phyloP scores from a whole-genome alignment of 805 yeast genomes.

The Isabelozyma heimii region DNA sequence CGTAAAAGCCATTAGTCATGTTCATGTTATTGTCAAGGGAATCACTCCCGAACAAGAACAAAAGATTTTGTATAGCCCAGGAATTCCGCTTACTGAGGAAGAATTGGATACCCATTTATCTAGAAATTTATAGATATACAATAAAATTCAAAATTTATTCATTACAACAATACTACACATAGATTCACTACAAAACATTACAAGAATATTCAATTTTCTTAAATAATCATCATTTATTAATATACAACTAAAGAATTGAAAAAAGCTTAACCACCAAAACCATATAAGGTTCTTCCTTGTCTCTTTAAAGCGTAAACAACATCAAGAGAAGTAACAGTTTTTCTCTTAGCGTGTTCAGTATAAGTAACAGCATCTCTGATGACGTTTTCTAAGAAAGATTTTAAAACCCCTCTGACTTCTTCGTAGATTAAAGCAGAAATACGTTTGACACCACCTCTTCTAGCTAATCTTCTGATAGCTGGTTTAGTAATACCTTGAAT shows the following conservation, averaged over 20 bases:
- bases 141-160: neutral
- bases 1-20: slow-evolving; percentile 62
- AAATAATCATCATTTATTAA: neutral
- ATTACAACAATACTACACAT: too few relatives aligned
- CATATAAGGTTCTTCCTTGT: slow-evolving; percentile 99
- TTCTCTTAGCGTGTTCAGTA: slow-evolving; percentile 99
- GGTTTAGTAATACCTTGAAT: slow-evolving; percentile 99
- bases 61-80: slow-evolving; percentile 11
- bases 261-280: slow-evolving; percentile 92
- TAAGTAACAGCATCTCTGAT: slow-evolving; percentile 99
- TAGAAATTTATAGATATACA: neutral
- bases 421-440: slow-evolving; percentile 98
- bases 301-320: slow-evolving; percentile 99
- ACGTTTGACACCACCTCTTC: slow-evolving; percentile 99
- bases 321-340: slow-evolving; percentile 98
- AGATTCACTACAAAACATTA: neutral
- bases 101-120: slow-evolving; percentile 3
- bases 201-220: too few relatives aligned
- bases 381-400: slow-evolving; percentile 93
- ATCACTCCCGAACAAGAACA: slow-evolving; percentile 21
- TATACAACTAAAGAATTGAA: neutral
- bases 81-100: slow-evolving; percentile 11
- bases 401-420: slow-evolving; percentile 96
- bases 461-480: slow-evolving; percentile 99
- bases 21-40: slow-evolving; percentile 61